Evolutionary conservation across 2,329 filamentous ascomycete species (phyloP).

Genomic region (Trematosphaeria pertusa): DNA sequence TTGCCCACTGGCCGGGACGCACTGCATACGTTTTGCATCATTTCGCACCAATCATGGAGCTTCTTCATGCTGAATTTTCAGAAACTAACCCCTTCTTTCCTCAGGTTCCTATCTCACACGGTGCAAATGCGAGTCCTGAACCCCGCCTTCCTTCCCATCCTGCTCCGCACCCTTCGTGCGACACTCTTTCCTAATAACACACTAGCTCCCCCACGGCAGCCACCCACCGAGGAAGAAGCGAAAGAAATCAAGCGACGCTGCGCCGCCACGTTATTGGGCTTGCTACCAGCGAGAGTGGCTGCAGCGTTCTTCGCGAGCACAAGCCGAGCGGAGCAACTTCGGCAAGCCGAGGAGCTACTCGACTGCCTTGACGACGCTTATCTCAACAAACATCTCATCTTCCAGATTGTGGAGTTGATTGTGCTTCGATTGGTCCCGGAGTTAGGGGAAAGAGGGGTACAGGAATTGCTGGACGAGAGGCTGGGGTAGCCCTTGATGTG

Average conservation of each 20-base stretch:
- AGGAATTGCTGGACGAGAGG: constrained; percentile 77
- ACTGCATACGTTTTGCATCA: constrained; percentile 29
- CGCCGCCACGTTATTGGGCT: constrained; percentile 63
- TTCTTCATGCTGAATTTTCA: constrained; percentile 23
- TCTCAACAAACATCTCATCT: constrained; percentile 91
- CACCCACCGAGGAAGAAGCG: constrained; percentile 65
- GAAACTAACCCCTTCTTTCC: constrained; percentile 34
- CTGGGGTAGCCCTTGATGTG: constrained; percentile 51
- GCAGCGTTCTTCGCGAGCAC: constrained; percentile 37
- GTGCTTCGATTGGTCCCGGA: constrained; percentile 87
- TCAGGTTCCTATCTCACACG: constrained; percentile 56
- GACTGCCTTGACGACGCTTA: constrained; percentile 81
- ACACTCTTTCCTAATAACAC: constrained; percentile 87
- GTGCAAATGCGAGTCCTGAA: constrained; percentile 52
- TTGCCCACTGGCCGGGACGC: constrained; percentile 24
- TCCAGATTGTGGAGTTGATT: constrained; percentile 79
- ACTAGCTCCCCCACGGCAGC: constrained; percentile 68
- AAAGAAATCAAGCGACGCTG: constrained; percentile 70
- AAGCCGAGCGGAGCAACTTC: constrained; percentile 63
- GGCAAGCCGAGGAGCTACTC: constrained; percentile 66
- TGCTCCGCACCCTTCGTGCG: constrained; percentile 73
- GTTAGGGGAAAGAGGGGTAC: constrained; percentile 72
- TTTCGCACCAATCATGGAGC: constrained; percentile 30
- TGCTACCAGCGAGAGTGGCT: constrained; percentile 55
- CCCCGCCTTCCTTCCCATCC: constrained; percentile 52